A percentile compares a stretch with the other conserved stretches of the same genome.
These are phyloP conservation scores for Exophiala phaeomuriformis DNA, from an alignment of 2,329 filamentous ascomycete species.

Conservation along the genomic window DNA sequence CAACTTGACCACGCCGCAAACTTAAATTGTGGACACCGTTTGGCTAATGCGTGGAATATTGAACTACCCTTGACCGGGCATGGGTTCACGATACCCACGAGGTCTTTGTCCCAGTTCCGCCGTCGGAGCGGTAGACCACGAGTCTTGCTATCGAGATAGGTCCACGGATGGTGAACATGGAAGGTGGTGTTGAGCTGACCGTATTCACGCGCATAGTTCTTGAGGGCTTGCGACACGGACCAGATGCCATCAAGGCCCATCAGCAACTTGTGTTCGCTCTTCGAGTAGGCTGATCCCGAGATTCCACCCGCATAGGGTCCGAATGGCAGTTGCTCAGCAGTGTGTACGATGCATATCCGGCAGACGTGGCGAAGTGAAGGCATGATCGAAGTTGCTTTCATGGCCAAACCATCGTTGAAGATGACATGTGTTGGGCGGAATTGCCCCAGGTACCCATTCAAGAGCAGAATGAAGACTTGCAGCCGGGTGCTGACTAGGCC, in stretches of 20 bases:
- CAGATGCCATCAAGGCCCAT: constrained; percentile 19
- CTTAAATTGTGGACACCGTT: constrained; percentile 16
- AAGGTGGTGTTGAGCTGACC: constrained; percentile 17
- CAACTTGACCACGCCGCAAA: constrained; percentile 19
- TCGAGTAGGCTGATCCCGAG: constrained; percentile 9
- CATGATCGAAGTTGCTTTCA: constrained; percentile 6
- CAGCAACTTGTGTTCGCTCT: constrained; percentile 12
- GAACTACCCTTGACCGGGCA: constrained; percentile 17
- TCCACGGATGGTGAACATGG: constrained; percentile 22
- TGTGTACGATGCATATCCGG: constrained; percentile 6
- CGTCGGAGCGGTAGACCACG: constrained; percentile 8
- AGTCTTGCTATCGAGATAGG: constrained; percentile 17
- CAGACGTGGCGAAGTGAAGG: constrained; percentile 4
- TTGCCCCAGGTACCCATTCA: constrained; percentile 3
- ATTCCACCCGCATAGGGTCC: constrained; percentile 7
- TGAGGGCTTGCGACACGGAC: constrained; percentile 15
- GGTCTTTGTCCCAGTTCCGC: constrained; percentile 17
- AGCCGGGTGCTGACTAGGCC: background rate
- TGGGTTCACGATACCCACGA: constrained; percentile 22
- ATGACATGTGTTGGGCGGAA: constrained; percentile 13
- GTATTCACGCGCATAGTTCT: constrained; percentile 17
- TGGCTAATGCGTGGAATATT: constrained; percentile 18
- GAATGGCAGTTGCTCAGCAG: constrained; percentile 3
- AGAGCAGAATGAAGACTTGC: background rate
- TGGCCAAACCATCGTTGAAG: constrained; percentile 14